Base-by-base conservation (phyloP, 345 rosid genomes). In the Schrenkiella parvula region DNA sequence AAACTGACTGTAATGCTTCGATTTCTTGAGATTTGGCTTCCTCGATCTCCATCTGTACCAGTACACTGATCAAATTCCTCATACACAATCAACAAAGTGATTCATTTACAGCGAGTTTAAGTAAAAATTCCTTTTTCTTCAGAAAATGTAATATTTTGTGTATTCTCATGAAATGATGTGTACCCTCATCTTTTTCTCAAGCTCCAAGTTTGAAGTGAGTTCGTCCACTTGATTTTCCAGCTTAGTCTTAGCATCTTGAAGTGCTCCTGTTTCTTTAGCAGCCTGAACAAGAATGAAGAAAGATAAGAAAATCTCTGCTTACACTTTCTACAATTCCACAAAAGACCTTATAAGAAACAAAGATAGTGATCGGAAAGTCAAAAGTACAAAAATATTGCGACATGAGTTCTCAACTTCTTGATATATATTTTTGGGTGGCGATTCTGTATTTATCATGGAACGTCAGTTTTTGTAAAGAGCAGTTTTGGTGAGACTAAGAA, bases 11-110 rank as follows among this genome's bases (percentile, higher is more conserved):
- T 58, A 82, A 66, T 73, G 38, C 80, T 70, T 63, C 43, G 65
- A 57, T 77, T 74, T 82, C 83, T 74, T 77, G 85, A 58, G 78
- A 70, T 66, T 71, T 77, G 19, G 80, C 68, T 82, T 74, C 81
- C 69, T 95, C 97, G 37, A 84, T 44, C 65, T 91, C 93, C 78
- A 84, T 78, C 98, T 95, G 85, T 70, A 80, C 66, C 21, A 68
- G 51, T 18, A 22, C 25, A 62, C 26, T 43, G 62, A 80, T 75
- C 77, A 68, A 64, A 55, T 37, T 54, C 43, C 71, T 70, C 55
- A 69, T 67, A 69, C 52, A 62, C 21, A 75, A 75, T 64, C 44
- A 75, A 51, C 61, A 58, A 22, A 13, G 39, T 61, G 44, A 22
- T 48, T 17, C 13, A 38, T 67, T 64, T 43, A 52, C 13, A 64